Conservation (phyloP, 164 flowering plant genomes). For the Magnolia officinalis region DNA sequence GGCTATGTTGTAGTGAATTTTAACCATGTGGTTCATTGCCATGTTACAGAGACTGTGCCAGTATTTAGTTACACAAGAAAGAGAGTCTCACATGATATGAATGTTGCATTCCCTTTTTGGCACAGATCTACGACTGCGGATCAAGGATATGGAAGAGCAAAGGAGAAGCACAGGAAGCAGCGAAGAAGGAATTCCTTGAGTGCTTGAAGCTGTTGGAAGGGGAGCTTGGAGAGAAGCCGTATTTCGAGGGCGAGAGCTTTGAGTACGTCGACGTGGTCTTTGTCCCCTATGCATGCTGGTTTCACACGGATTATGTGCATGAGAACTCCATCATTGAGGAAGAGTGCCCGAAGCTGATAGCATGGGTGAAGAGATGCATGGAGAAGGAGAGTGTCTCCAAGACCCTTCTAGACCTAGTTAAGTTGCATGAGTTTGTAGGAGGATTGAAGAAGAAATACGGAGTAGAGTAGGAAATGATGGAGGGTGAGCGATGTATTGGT, state of each 20-base stretch:
- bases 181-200: conserved; percentile 3
- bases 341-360: conserved; percentile 1
- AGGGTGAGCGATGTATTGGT: no score
- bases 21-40: no score
- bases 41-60: no score
- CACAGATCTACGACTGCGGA: not conserved
- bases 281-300: conserved; percentile 5
- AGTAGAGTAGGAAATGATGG: not conserved
- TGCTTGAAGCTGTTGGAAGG: conserved; percentile 5
- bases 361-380: conserved; percentile 5
- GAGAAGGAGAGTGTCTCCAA: conserved; percentile 9
- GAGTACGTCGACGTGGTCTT: conserved; percentile 4
- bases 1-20: no score
- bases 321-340: conserved; percentile 3
- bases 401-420: not conserved
- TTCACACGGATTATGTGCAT: not conserved
- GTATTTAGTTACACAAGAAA: no score
- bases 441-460: not conserved
- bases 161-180: conserved; percentile 2
- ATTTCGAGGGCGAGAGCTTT: conserved; percentile 4
- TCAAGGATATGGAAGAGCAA: conserved; percentile 2
- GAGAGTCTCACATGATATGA: no score
- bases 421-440: conserved; percentile 4
- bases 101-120: no score
- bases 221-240: not conserved